Evolutionary conservation across 768 basidiomycete genomes (phyloP).

Genomic region (Tylopilus sp.): DNA sequence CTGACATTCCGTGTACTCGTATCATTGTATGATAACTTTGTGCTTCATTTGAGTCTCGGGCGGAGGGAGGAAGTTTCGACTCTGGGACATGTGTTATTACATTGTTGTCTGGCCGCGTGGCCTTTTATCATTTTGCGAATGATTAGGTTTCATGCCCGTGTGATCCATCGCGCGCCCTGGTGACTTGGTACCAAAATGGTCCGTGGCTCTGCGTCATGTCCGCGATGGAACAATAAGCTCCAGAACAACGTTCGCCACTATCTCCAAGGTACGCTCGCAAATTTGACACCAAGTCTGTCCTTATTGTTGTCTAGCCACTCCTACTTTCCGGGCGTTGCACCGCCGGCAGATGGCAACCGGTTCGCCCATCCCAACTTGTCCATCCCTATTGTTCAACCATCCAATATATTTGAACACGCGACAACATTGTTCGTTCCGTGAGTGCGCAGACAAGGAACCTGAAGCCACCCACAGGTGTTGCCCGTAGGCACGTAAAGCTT

Average conservation of each 20-base stretch:
- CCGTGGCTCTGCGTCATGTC: conserved; percentile 7
- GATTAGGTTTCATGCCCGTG: conserved; percentile 19
- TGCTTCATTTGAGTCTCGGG: conserved; percentile 3
- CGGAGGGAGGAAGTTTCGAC: neutral
- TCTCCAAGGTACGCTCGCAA: conserved; percentile 30
- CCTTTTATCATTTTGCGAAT: conserved; percentile 21
- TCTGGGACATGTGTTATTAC: conserved; percentile 8
- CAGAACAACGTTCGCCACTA: conserved; percentile 27
- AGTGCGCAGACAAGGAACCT: conserved; percentile 9
- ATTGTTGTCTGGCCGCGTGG: conserved; percentile 3
- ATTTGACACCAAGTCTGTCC: conserved; percentile 10
- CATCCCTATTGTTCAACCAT: conserved; percentile 29
- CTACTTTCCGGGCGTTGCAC: neutral
- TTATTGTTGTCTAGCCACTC: conserved; percentile 22
- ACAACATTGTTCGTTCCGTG: conserved; percentile 7
- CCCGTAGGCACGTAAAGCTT: conserved; percentile 14
- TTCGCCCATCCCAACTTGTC: conserved; percentile 16
- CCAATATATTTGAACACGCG: conserved; percentile 10
- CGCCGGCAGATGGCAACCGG: conserved; percentile 14
- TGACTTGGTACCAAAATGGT: conserved; percentile 9
- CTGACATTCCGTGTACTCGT: conserved; percentile 14
- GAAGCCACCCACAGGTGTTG: neutral
- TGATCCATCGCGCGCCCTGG: neutral
- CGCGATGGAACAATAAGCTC: conserved; percentile 25
- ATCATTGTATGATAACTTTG: conserved; percentile 23